Evolutionary conservation across 2,329 filamentous ascomycete genomes (phyloP).

Genomic region (Raffaelea ambrosiae): DNA sequence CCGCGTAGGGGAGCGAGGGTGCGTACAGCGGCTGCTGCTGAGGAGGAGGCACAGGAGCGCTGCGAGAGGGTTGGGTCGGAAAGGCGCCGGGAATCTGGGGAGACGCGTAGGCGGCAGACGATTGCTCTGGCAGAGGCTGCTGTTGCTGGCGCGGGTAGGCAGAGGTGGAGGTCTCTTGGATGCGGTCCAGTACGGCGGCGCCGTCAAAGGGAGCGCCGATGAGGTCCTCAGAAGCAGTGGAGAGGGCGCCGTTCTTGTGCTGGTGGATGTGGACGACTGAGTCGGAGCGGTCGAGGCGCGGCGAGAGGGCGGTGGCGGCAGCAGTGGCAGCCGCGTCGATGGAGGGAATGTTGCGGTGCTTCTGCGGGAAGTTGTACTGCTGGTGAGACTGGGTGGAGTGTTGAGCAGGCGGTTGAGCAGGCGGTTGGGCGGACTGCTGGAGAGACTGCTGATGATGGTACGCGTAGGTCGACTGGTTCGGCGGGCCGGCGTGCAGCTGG

Average conservation of each 20-base stretch:
- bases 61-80: slow-evolving; percentile 14
- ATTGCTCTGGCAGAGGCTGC: slow-evolving; percentile 17
- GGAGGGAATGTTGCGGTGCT: slow-evolving; percentile 1
- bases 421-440: too few species aligned
- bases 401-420: too few species aligned
- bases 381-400: background rate
- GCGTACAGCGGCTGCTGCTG: slow-evolving; percentile 5
- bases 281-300: slow-evolving; percentile 16
- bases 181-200: slow-evolving; percentile 50
- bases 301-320: slow-evolving; percentile 5
- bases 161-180: slow-evolving; percentile 36
- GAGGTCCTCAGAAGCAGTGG: slow-evolving; percentile 46
- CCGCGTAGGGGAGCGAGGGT: slow-evolving; percentile 10
- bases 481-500: background rate
- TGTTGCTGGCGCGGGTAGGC: background rate
- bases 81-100: background rate
- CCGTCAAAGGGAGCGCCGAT: slow-evolving; percentile 60
- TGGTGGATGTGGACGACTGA: slow-evolving; percentile 17
- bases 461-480: slow-evolving; percentile 17
- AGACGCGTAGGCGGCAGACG: background rate
- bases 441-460: background rate
- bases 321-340: slow-evolving; percentile 8
- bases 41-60: slow-evolving; percentile 18
- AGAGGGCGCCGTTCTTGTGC: slow-evolving; percentile 29
- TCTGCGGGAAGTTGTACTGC: slow-evolving; percentile 1